A percentile compares a stretch with the other conserved stretches of the same genome.
Conservation (phyloP, 306 rosid genomes). For the Spatholobus suberectus region DNA sequence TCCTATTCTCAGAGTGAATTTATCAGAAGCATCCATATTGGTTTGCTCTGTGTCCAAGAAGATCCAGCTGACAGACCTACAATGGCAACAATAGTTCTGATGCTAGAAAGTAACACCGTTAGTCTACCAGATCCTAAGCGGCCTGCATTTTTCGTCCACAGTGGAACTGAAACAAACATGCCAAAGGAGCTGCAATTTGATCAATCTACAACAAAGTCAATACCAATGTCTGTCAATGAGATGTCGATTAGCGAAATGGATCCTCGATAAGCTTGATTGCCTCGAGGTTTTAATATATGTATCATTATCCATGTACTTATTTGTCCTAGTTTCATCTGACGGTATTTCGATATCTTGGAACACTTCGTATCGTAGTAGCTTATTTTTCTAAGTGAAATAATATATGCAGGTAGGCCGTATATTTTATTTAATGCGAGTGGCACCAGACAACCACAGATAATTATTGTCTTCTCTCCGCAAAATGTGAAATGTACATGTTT, state of each 20-base stretch:
- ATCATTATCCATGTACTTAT: neutral
- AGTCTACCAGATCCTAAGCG: constrained; percentile 36
- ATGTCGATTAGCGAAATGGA: constrained; percentile 36
- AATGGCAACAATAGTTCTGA: constrained; percentile 42
- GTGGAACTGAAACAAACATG: constrained; percentile 36
- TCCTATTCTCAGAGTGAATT: constrained; percentile 41
- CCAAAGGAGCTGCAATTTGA: constrained; percentile 21
- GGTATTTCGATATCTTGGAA: neutral
- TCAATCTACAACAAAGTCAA: constrained; percentile 24
- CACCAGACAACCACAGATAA: too few species aligned
- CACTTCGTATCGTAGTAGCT: neutral
- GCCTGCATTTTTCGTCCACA: constrained; percentile 35
- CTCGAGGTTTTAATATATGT: neutral
- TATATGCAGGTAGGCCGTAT: neutral
- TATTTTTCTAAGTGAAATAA: constrained; percentile 10
- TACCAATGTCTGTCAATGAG: constrained; percentile 30
- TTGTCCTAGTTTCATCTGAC: neutral
- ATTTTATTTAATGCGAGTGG: neutral
- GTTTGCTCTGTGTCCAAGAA: constrained; percentile 52
- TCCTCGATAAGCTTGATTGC: constrained; percentile 36
- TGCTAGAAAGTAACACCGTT: constrained; percentile 39
- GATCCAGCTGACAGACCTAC: constrained; percentile 48
- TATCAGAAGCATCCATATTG: constrained; percentile 48
- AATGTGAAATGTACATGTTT: neutral
- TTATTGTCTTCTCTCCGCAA: neutral